phyloP scores from a whole-genome alignment of 1,284 basidiomycete genomes.

The Boletellus deceptivus region DNA sequence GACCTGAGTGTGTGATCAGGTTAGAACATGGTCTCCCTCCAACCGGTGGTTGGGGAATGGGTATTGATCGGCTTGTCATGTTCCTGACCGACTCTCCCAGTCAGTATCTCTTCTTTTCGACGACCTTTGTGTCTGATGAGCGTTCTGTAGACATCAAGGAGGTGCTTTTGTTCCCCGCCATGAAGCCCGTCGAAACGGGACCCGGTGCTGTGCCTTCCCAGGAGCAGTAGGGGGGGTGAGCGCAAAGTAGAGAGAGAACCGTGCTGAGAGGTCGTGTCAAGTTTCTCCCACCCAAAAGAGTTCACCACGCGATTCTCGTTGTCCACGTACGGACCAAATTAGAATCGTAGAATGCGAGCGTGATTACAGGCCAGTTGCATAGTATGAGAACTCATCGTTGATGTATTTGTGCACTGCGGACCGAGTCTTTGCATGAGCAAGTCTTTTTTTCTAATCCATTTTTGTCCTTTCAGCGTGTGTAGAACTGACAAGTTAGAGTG shows the following conservation, averaged over 20 bases:
- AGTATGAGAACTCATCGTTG: too few species aligned
- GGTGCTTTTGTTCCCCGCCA: slow-evolving; percentile 86
- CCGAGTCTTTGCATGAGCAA: too few species aligned
- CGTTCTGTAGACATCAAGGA: slow-evolving; percentile 77
- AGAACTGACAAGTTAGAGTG: too few species aligned
- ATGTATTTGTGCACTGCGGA: too few species aligned
- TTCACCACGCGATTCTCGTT: not conserved
- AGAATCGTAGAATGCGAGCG: not conserved
- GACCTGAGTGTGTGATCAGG: slow-evolving; percentile 38
- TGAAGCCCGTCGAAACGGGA: slow-evolving; percentile 72
- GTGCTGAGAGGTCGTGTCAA: not conserved
- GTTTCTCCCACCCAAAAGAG: not conserved
- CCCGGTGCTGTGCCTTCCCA: slow-evolving; percentile 16
- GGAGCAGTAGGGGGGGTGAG: slow-evolving; percentile 9
- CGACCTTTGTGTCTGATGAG: slow-evolving; percentile 17
- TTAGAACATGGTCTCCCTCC: slow-evolving; percentile 97
- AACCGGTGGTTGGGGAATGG: slow-evolving; percentile 95
- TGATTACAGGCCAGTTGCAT: too few species aligned
- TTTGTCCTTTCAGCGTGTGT: too few species aligned
- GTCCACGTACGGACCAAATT: not conserved
- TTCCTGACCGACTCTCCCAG: slow-evolving; percentile 92
- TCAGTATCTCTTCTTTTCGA: slow-evolving; percentile 41
- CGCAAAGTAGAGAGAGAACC: not conserved
- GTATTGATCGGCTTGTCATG: slow-evolving; percentile 94
- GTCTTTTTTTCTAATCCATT: too few species aligned